Percentiles rank a stretch among this genome's conserved stretches.
Evolutionary conservation across 768 basidiomycete genomes (phyloP).

Genomic region (Mycena pura): DNA sequence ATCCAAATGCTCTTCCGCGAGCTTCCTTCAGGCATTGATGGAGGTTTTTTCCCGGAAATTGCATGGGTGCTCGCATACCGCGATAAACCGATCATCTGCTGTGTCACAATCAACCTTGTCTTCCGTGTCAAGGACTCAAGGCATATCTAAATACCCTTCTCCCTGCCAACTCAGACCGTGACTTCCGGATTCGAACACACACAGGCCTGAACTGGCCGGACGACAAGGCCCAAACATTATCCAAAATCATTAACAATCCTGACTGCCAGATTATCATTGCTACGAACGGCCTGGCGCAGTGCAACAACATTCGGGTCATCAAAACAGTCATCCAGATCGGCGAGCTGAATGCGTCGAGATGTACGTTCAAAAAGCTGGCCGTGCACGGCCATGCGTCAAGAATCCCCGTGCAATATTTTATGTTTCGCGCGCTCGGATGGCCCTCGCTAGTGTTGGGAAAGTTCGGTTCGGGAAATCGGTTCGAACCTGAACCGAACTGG

Average conservation of each 20-base stretch:
- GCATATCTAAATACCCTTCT: background rate
- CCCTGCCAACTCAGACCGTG: background rate
- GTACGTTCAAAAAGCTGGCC: conserved; percentile 3
- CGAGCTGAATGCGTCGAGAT: background rate
- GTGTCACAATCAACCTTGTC: background rate
- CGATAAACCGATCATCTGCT: background rate
- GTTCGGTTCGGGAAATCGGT: no score
- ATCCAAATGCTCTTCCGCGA: conserved; percentile 33
- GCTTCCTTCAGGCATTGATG: conserved; percentile 24
- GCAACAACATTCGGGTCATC: background rate
- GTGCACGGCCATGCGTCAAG: background rate
- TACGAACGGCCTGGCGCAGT: background rate
- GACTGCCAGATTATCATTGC: background rate
- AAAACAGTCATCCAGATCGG: conserved; percentile 7
- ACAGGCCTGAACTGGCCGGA: background rate
- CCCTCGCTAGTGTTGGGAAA: no score
- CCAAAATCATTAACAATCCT: background rate
- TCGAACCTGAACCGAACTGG: no score
- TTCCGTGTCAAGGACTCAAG: background rate
- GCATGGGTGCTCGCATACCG: conserved; percentile 30
- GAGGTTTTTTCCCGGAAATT: conserved; percentile 31
- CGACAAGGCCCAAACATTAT: background rate
- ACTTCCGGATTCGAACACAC: background rate
- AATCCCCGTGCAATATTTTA: conserved; percentile 4
- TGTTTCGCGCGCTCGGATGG: background rate